Percentiles rank a stretch among this genome's conserved stretches.
Evolutionary conservation across 2,329 filamentous ascomycete species (phyloP).

Genomic region (Colletotrichum chrysophilum): DNA sequence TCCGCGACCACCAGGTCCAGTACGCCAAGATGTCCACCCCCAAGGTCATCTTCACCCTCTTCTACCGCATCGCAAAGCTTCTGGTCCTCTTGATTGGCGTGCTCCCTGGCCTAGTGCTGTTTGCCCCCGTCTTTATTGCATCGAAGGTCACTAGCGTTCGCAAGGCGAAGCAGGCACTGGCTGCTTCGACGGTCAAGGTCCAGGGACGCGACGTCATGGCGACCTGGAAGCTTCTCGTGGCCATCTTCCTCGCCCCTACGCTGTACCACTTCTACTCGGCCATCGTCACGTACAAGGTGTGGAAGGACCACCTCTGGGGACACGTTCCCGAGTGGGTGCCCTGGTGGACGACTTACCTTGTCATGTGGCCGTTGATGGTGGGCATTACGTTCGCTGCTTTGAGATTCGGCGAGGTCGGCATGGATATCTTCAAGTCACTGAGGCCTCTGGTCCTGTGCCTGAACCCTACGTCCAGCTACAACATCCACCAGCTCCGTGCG

Average conservation of each 20-base stretch:
- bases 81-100: conserved; percentile 78
- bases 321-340: conserved; percentile 81
- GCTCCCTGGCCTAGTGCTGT: conserved; percentile 84
- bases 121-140: conserved; percentile 85
- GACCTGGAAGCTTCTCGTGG: conserved; percentile 93
- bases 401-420: conserved; percentile 95
- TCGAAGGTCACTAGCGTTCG: conserved; percentile 82
- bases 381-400: conserved; percentile 91
- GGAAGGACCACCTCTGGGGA: conserved; percentile 83
- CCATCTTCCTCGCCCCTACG: conserved; percentile 80
- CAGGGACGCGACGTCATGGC: conserved; percentile 89
- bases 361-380: conserved; percentile 82
- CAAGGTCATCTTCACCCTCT: conserved; percentile 75
- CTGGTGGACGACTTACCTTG: conserved; percentile 76
- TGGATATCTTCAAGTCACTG: conserved; percentile 97
- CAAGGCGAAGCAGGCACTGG: conserved; percentile 84
- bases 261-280: conserved; percentile 84
- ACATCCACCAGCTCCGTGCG: conserved; percentile 77
- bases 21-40: conserved; percentile 84
- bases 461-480: conserved; percentile 83
- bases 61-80: conserved; percentile 83
- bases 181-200: conserved; percentile 87
- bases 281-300: conserved; percentile 77
- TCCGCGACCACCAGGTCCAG: conserved; percentile 93
- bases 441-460: conserved; percentile 86